These are phyloP conservation scores for Arabidopsis hybrid DNA, from an alignment of 441 rosid genomes.

Conservation along the genomic window DNA sequence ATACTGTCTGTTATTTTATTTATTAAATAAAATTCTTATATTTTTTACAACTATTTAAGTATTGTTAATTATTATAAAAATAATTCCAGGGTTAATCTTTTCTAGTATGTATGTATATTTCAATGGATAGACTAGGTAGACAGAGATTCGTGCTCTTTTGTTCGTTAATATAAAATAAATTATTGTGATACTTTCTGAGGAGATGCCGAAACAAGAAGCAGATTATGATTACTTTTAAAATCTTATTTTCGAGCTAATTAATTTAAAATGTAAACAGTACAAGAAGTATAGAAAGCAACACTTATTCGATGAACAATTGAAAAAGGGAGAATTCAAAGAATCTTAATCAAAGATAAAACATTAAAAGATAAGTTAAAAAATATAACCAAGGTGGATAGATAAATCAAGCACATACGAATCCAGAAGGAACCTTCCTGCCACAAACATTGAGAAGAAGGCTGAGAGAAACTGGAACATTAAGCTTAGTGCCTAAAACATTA, in stretches of 20 bases:
- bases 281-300: not conserved
- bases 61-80: too few species aligned
- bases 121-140: too few species aligned
- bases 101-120: too few species aligned
- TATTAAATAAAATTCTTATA: too few species aligned
- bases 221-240: not conserved
- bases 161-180: too few species aligned
- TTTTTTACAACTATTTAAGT: too few species aligned
- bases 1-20: too few species aligned
- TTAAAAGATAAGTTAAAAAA: not conserved
- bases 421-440: slow-evolving; percentile 42
- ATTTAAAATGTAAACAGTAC: not conserved
- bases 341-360: not conserved
- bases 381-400: not conserved
- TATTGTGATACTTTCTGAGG: too few species aligned
- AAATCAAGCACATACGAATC: slow-evolving; percentile 49
- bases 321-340: not conserved
- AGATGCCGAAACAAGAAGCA: not conserved
- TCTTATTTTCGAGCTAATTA: not conserved
- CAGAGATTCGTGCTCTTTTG: too few species aligned
- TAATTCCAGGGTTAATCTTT: too few species aligned
- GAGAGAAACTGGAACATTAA: slow-evolving; percentile 51
- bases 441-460: slow-evolving; percentile 52
- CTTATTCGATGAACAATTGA: not conserved
- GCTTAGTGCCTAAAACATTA: slow-evolving; percentile 43